Evolutionary conservation across 2,329 filamentous ascomycete species (phyloP).

Genomic region (Xylariomycetidae sp.): DNA sequence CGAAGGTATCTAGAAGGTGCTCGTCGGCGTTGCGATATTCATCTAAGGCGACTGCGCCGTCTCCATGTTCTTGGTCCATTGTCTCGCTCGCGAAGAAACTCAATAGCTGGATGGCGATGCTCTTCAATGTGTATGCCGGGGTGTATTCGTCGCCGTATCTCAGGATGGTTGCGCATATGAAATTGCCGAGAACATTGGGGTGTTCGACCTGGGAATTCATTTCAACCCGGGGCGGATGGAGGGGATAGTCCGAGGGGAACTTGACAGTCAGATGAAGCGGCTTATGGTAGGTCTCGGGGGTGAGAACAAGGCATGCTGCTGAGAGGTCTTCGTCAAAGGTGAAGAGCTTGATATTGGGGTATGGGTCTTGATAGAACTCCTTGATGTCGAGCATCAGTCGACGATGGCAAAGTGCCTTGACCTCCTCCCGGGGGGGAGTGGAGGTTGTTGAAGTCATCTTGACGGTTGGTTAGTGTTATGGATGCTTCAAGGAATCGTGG

Average conservation of each 20-base stretch:
- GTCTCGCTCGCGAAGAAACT: conserved; percentile 46
- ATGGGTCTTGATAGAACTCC: conserved; percentile 40
- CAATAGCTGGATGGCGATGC: conserved; percentile 45
- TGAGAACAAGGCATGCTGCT: conserved; percentile 39
- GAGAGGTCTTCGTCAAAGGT: conserved; percentile 31
- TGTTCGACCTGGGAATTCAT: conserved; percentile 39
- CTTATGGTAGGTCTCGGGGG: conserved; percentile 31
- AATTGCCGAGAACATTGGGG: conserved; percentile 39
- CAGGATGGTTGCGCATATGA: conserved; percentile 44
- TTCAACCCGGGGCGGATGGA: conserved; percentile 31
- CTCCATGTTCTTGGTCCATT: conserved; percentile 35
- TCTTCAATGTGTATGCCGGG: conserved; percentile 45
- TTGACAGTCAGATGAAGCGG: conserved; percentile 39
- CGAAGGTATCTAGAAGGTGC: conserved; percentile 8
- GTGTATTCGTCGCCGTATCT: conserved; percentile 39
- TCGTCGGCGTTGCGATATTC: conserved; percentile 15
- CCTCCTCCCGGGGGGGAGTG: too few relatives aligned
- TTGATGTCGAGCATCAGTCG: conserved; percentile 39
- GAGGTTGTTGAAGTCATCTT: too few relatives aligned
- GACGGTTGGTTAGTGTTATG: too few relatives aligned
- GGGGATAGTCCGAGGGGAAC: conserved; percentile 33
- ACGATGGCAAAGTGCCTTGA: conserved; percentile 10
- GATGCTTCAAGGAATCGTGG: too few relatives aligned
- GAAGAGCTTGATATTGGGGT: conserved; percentile 40
- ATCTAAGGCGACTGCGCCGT: conserved; percentile 17